Conservation (phyloP, 345 rosid species). For the Arabidopsis suecica region DNA sequence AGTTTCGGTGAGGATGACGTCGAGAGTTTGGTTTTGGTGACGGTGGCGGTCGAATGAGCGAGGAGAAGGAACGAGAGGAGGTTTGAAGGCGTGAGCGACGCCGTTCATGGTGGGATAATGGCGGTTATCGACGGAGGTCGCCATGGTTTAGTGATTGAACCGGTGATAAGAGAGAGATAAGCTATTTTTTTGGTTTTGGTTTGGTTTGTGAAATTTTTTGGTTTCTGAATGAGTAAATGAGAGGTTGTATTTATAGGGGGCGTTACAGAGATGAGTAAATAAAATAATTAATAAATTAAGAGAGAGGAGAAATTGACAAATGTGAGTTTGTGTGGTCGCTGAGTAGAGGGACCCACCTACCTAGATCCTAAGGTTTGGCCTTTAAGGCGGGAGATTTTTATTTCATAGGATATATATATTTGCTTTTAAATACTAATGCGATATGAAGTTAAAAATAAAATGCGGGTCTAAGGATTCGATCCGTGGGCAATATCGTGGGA, state of each 20-base stretch:
- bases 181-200: background rate
- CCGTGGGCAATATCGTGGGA: background rate
- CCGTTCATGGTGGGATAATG: conserved; percentile 61
- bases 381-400: conserved; percentile 36
- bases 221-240: background rate
- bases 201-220: background rate
- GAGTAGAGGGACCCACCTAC: background rate
- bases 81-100: conserved; percentile 58
- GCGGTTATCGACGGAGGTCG: conserved; percentile 82
- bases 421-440: background rate
- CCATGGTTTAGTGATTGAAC: conserved; percentile 51
- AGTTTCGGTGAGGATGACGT: background rate
- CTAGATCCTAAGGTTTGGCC: conserved; percentile 36
- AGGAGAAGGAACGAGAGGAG: conserved; percentile 45
- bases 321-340: conserved; percentile 35
- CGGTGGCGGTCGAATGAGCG: conserved; percentile 47
- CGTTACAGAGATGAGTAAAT: background rate
- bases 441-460: background rate
- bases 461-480: background rate
- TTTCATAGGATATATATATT: background rate
- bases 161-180: conserved; percentile 28
- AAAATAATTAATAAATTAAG: background rate
- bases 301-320: conserved; percentile 31
- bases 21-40: conserved; percentile 45
- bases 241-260: background rate